Conservation (phyloP, 2,329 filamentous ascomycete genomes). For the Neopestalotiopsis clavispora region DNA sequence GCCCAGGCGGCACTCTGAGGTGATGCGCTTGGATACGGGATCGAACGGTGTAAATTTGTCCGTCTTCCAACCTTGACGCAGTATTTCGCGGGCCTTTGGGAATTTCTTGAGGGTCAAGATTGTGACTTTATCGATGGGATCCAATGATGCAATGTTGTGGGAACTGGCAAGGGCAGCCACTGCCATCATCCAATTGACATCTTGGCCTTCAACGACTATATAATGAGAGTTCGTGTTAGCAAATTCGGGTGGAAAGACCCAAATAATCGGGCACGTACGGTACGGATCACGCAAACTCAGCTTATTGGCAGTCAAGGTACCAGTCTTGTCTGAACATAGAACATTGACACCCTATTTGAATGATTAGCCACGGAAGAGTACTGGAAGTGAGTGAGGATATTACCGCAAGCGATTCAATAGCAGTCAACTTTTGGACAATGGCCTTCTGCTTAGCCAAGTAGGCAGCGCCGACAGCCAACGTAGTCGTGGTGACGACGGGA, state of each 20-base stretch:
- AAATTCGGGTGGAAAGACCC: neutral
- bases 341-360: slow-evolving; percentile 67
- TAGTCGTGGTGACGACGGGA: slow-evolving; percentile 79
- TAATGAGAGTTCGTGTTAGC: neutral
- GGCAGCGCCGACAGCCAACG: slow-evolving; percentile 76
- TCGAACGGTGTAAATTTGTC: slow-evolving; percentile 81
- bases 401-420: slow-evolving; percentile 72
- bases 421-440: slow-evolving; percentile 80
- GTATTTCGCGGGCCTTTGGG: slow-evolving; percentile 77
- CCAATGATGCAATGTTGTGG: slow-evolving; percentile 79
- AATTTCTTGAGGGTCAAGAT: slow-evolving; percentile 78
- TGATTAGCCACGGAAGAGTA: slow-evolving; percentile 23
- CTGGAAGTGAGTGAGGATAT: neutral
- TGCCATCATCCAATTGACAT: slow-evolving; percentile 86
- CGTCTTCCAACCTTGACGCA: slow-evolving; percentile 75
- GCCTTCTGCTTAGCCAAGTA: slow-evolving; percentile 80
- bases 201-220: slow-evolving; percentile 71
- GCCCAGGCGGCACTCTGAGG: slow-evolving; percentile 70
- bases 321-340: slow-evolving; percentile 83
- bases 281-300: slow-evolving; percentile 78
- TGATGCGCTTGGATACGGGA: slow-evolving; percentile 81
- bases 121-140: slow-evolving; percentile 81
- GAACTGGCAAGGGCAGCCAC: slow-evolving; percentile 78
- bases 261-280: slow-evolving; percentile 18
- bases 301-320: slow-evolving; percentile 77